These are phyloP conservation scores for Acanthamoeba royreba DNA, from an alignment of 208 protist genomes.

Conservation along the genomic window DNA sequence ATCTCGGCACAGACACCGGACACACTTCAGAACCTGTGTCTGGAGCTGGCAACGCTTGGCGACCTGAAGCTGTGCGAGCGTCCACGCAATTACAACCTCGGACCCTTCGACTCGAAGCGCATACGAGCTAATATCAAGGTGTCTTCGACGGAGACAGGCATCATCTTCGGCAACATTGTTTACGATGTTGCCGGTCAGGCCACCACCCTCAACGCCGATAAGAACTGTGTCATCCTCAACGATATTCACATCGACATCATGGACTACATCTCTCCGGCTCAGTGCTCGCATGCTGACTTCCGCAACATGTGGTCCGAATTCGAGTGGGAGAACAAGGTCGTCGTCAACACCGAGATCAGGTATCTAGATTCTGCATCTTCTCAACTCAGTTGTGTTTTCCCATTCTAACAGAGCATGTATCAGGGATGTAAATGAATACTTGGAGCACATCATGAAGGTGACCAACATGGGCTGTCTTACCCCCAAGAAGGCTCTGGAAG, in stretches of 20 bases:
- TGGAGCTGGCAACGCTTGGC: conserved; percentile 94
- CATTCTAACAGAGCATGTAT: conserved; percentile 28
- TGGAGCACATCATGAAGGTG: conserved; percentile 87
- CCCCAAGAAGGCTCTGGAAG: conserved; percentile 72
- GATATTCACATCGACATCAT: conserved; percentile 98
- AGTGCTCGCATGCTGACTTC: conserved; percentile 89
- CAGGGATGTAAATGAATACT: conserved; percentile 84
- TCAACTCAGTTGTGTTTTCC: neutral
- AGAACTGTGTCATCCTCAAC: conserved; percentile 92
- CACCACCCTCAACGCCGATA: conserved; percentile 63
- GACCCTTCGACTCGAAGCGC: conserved; percentile 82
- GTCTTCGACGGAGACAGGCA: conserved; percentile 94
- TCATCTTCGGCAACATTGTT: conserved; percentile 96
- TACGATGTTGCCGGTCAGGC: conserved; percentile 88
- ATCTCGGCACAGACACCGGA: conserved; percentile 91
- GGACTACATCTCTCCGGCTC: conserved; percentile 95
- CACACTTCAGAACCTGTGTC: conserved; percentile 92
- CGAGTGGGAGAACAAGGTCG: conserved; percentile 98
- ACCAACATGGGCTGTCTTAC: conserved; percentile 95
- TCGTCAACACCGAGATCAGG: conserved; percentile 85
- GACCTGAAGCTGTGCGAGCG: conserved; percentile 96
- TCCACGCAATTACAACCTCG: conserved; percentile 92
- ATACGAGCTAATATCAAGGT: conserved; percentile 96
- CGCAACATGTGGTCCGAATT: conserved; percentile 97
- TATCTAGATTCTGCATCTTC: conserved; percentile 36